Conservation (phyloP, 108 stramenopile genomes). For the Cyclotella sp. region DNA sequence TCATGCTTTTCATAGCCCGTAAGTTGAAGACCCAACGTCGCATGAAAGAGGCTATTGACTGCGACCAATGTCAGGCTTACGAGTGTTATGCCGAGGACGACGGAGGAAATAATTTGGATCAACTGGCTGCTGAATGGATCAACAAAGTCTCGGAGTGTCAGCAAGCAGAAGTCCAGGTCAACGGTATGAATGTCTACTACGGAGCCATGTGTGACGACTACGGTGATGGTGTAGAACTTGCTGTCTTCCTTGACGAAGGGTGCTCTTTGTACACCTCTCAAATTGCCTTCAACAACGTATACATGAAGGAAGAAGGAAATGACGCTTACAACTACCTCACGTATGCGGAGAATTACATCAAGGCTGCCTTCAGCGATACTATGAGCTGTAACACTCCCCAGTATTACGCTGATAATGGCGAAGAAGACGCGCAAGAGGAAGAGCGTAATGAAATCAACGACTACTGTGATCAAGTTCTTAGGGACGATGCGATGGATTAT, state of each 20-base stretch:
- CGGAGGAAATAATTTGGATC: slow-evolving; percentile 22
- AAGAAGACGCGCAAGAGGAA: slow-evolving; percentile 5
- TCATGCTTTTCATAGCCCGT: slow-evolving; percentile 8
- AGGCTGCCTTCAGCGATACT: slow-evolving; percentile 23
- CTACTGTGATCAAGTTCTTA: slow-evolving; percentile 30
- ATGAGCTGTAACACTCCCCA: slow-evolving; percentile 25
- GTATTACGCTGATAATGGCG: slow-evolving; percentile 19
- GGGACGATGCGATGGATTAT: slow-evolving; percentile 12
- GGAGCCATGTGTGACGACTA: slow-evolving; percentile 25
- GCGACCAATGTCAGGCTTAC: slow-evolving; percentile 31
- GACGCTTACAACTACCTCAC: slow-evolving; percentile 24
- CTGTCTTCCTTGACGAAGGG: slow-evolving; percentile 31
- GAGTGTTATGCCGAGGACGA: slow-evolving; percentile 35
- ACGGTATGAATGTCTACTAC: slow-evolving; percentile 10
- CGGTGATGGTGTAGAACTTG: slow-evolving; percentile 40
- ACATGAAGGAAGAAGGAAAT: slow-evolving; percentile 8
- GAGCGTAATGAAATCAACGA: slow-evolving; percentile 30
- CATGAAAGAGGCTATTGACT: slow-evolving; percentile 19
- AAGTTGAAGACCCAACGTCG: slow-evolving; percentile 28
- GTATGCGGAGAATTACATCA: slow-evolving; percentile 35
- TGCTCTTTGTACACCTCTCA: slow-evolving; percentile 31
- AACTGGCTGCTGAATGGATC: slow-evolving; percentile 38
- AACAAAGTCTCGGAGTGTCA: slow-evolving; percentile 24
- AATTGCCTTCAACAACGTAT: slow-evolving; percentile 10
- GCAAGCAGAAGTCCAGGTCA: slow-evolving; percentile 14